These are phyloP conservation scores for Pterulicium gracile DNA, from an alignment of 1,284 basidiomycete genomes.

Conservation along the genomic window DNA sequence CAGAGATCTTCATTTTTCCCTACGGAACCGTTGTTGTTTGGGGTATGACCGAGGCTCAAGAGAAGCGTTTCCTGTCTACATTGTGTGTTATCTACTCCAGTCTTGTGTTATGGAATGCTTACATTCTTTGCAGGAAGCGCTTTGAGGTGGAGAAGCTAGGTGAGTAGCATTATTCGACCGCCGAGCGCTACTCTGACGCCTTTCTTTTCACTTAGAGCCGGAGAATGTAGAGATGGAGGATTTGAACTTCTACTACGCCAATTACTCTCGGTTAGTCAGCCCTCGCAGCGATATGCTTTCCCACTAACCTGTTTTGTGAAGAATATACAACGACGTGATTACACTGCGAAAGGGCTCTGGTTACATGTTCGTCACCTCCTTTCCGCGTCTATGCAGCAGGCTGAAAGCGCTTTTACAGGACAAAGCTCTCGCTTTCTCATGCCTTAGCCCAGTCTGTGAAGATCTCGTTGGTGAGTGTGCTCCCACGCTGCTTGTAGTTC, in stretches of 20 bases:
- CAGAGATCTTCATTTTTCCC: constrained; percentile 89
- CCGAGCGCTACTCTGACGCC: constrained; percentile 7
- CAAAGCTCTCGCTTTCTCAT: constrained; percentile 90
- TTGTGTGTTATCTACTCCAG: constrained; percentile 44
- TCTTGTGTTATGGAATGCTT: constrained; percentile 6
- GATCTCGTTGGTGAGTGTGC: constrained; percentile 66
- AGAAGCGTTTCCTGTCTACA: constrained; percentile 80
- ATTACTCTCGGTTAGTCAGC: constrained; percentile 76
- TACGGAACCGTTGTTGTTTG: constrained; percentile 94
- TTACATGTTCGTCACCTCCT: constrained; percentile 65
- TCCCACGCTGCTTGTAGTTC: constrained; percentile 1
- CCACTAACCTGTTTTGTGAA: constrained; percentile 19
- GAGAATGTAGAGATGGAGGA: constrained; percentile 93
- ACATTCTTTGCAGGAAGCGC: constrained; percentile 49
- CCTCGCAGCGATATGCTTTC: constrained; percentile 9
- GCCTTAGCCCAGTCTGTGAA: constrained; percentile 95
- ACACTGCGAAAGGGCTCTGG: constrained; percentile 90
- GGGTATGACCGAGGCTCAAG: constrained; percentile 93
- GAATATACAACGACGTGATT: constrained; percentile 98
- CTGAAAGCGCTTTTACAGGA: constrained; percentile 43
- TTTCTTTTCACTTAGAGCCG: constrained; percentile 34
- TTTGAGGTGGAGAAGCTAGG: constrained; percentile 88
- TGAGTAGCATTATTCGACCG: constrained; percentile 20
- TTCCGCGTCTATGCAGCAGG: constrained; percentile 7
- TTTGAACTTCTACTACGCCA: constrained; percentile 93